phyloP scores from a whole-genome alignment of 345 rosid genomes.

The Gossypium bickii region DNA sequence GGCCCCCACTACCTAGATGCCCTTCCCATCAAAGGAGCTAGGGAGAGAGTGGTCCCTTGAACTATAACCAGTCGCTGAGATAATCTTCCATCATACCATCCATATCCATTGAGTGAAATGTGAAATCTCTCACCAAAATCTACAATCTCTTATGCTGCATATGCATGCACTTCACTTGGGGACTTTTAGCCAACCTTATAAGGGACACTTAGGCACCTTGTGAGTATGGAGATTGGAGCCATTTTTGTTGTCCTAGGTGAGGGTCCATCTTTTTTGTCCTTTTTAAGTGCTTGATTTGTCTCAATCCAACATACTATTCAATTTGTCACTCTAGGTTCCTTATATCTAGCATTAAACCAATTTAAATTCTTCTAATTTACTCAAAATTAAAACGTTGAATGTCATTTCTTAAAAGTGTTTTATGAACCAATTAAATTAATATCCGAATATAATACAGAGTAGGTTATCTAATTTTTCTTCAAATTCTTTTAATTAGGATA shows the following conservation, averaged over 20 bases:
- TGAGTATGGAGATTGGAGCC: not conserved
- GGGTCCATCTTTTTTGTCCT: constrained; percentile 3
- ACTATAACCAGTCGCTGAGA: not conserved
- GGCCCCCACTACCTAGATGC: constrained; percentile 30
- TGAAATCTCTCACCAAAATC: not conserved
- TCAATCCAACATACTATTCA: not conserved
- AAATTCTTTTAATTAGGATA: too few relatives aligned
- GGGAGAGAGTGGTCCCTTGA: constrained; percentile 25
- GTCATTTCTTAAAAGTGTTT: too few relatives aligned
- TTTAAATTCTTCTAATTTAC: too few relatives aligned
- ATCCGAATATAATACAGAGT: too few relatives aligned
- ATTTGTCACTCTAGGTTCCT: not conserved
- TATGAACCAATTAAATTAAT: too few relatives aligned
- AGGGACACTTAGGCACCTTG: not conserved
- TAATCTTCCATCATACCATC: not conserved
- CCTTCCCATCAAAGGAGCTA: constrained; percentile 19
- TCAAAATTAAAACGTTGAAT: too few relatives aligned
- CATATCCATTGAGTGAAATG: not conserved
- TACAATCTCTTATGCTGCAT: not conserved
- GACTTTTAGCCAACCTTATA: not conserved
- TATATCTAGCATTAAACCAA: not conserved
- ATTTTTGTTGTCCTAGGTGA: not conserved
- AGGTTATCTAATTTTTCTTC: too few relatives aligned
- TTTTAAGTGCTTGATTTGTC: constrained; percentile 7
- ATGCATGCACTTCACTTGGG: not conserved